Evolutionary conservation across 2,329 filamentous ascomycete genomes (phyloP).

Genomic region (Ustilaginoidea virens): DNA sequence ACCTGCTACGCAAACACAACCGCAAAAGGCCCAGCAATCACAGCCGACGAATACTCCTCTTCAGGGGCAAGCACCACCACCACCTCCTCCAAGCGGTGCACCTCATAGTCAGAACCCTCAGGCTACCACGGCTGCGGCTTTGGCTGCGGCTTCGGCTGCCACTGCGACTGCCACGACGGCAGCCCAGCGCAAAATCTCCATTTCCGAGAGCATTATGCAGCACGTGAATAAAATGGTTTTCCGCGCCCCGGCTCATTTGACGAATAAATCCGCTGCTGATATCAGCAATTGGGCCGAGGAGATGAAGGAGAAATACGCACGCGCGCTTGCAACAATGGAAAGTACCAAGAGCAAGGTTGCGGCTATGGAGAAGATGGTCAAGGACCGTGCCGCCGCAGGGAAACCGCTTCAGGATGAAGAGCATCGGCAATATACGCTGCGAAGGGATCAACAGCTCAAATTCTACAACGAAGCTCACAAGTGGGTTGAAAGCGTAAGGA

Average conservation of each 20-base stretch:
- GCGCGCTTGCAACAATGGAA: conserved; percentile 36
- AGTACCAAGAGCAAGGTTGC: conserved; percentile 23
- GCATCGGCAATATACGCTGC: conserved; percentile 25
- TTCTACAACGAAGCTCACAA: conserved; percentile 28
- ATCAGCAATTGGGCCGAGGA: conserved; percentile 33
- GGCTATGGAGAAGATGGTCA: conserved; percentile 25
- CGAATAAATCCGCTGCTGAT: conserved; percentile 26
- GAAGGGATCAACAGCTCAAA: conserved; percentile 28
- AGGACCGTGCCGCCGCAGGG: conserved; percentile 26
- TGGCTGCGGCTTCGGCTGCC: conserved; percentile 7
- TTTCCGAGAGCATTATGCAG: conserved; percentile 28
- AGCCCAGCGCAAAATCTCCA: too few species aligned
- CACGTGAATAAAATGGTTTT: conserved; percentile 34
- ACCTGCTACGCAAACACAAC: conserved; percentile 8
- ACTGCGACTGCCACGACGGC: conserved; percentile 14
- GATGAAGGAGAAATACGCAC: conserved; percentile 29
- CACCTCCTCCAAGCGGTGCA: conserved; percentile 4
- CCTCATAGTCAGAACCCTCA: conserved; percentile 10
- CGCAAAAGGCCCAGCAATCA: conserved; percentile 4
- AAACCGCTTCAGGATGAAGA: conserved; percentile 31
- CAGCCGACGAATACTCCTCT: conserved; percentile 2
- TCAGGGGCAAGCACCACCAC: conserved; percentile 1
- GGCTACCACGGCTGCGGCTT: neutral
- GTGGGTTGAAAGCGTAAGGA: conserved; percentile 32
- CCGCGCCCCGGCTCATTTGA: conserved; percentile 24